phyloP scores from a whole-genome alignment of 1,284 basidiomycete genomes.

The Tilletiaria anomala region DNA sequence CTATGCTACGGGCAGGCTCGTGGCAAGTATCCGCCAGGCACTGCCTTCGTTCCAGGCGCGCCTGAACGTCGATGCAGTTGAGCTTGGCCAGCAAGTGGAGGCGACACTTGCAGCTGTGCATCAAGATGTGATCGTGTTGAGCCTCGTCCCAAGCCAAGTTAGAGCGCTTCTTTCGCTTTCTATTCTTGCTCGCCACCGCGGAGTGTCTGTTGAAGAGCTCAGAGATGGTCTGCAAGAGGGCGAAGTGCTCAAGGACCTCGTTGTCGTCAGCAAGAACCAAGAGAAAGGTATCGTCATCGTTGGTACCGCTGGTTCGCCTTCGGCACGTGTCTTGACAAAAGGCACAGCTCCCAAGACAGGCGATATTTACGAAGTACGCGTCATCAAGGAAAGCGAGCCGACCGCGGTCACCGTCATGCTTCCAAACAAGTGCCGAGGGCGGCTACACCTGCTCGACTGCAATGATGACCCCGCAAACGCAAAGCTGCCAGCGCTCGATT shows the following conservation, averaged over 20 bases:
- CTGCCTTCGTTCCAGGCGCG: constrained; percentile 21
- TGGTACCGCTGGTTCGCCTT: too few relatives aligned
- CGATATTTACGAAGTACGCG: too few relatives aligned
- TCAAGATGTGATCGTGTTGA: constrained; percentile 31
- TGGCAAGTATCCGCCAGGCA: constrained; percentile 77
- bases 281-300: constrained; percentile 61
- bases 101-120: constrained; percentile 29
- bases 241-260: constrained; percentile 60
- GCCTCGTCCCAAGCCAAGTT: constrained; percentile 42
- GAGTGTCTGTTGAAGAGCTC: constrained; percentile 55
- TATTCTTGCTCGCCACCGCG: constrained; percentile 42
- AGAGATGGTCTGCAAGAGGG: constrained; percentile 55
- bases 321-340: too few relatives aligned
- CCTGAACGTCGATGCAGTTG: constrained; percentile 30
- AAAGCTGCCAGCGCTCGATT: constrained; percentile 53
- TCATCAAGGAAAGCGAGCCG: constrained; percentile 10
- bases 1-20: constrained; percentile 51
- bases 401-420: constrained; percentile 16
- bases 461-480: constrained; percentile 58
- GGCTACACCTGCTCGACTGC: constrained; percentile 50
- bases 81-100: constrained; percentile 28
- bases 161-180: neutral
- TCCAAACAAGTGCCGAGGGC: constrained; percentile 11
- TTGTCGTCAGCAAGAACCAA: constrained; percentile 75
- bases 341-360: constrained; percentile 11